phyloP scores from a whole-genome alignment of 371 early-diverging fungal genomes.

The Gilbertella persicaria region DNA sequence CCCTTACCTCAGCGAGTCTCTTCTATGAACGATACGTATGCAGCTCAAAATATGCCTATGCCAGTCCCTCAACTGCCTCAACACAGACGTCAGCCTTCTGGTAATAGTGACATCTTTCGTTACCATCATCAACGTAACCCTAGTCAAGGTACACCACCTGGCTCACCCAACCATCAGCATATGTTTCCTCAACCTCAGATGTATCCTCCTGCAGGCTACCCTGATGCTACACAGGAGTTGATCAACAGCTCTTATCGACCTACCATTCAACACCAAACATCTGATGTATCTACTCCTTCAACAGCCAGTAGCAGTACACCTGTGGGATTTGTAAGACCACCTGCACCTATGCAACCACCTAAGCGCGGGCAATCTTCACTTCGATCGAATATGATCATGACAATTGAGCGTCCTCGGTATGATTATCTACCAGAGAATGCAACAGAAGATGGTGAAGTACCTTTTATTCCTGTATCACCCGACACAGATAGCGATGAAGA shows the following conservation, averaged over 20 bases:
- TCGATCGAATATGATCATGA: conserved; percentile 21
- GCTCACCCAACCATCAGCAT: conserved; percentile 10
- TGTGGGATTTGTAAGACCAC: background rate
- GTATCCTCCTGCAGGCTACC: conserved; percentile 22
- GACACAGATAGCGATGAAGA: conserved; percentile 31
- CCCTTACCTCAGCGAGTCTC: conserved; percentile 22
- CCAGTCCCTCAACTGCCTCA: conserved; percentile 18
- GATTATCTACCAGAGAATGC: conserved; percentile 13
- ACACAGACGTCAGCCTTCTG: conserved; percentile 8
- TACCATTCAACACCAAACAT: conserved; percentile 5
- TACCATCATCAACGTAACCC: conserved; percentile 9
- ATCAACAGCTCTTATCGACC: conserved; percentile 25
- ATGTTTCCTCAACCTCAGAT: background rate
- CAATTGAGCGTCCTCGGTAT: conserved; percentile 28
- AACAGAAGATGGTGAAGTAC: conserved; percentile 19
- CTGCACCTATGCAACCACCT: conserved; percentile 6
- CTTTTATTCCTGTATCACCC: conserved; percentile 35
- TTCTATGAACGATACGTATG: background rate
- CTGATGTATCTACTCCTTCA: conserved; percentile 2
- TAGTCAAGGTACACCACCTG: conserved; percentile 14
- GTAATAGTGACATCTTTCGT: conserved; percentile 6
- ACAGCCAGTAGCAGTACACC: conserved; percentile 5
- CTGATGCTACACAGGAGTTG: conserved; percentile 20
- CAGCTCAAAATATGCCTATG: conserved; percentile 16
- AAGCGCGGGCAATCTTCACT: conserved; percentile 10